Conservation (phyloP, 495 filamentous ascomycete genomes). For the Podospora tetraspora region DNA sequence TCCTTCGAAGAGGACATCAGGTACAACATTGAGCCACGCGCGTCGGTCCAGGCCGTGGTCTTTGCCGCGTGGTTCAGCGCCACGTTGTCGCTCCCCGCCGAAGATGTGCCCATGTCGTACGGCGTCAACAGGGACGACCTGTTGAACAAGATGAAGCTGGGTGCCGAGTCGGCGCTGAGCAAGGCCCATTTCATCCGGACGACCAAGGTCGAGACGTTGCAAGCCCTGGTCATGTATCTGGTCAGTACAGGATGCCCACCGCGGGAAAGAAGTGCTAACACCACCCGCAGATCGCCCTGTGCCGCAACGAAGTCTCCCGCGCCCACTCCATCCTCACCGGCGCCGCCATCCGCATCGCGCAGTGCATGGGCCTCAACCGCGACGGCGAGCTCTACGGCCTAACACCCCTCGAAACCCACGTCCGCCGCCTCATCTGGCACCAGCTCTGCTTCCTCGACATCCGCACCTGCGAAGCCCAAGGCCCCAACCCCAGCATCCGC, state of each 20-base stretch:
- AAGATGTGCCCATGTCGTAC: conserved; percentile 43
- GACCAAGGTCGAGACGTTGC: conserved; percentile 63
- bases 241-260: conserved; percentile 32
- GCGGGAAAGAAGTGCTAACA: too few relatives aligned
- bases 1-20: conserved; percentile 57
- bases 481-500: conserved; percentile 60
- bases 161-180: conserved; percentile 57
- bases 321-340: conserved; percentile 66
- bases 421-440: conserved; percentile 73
- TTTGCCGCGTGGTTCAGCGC: conserved; percentile 64
- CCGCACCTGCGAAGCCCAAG: conserved; percentile 69
- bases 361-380: conserved; percentile 71
- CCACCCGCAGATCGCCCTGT: conserved; percentile 57
- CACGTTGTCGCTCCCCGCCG: conserved; percentile 57
- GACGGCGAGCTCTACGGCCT: conserved; percentile 62
- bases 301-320: conserved; percentile 62
- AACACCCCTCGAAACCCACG: conserved; percentile 61
- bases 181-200: conserved; percentile 65
- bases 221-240: conserved; percentile 70
- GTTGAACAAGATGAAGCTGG: conserved; percentile 56
- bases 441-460: conserved; percentile 71
- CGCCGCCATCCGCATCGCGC: conserved; percentile 64
- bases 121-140: conserved; percentile 47
- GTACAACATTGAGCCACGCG: conserved; percentile 50
- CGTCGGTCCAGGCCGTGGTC: conserved; percentile 61